Percentiles rank a stretch among this genome's conserved stretches.
phyloP scores from a whole-genome alignment of 2,329 filamentous ascomycete genomes.

The Colletotrichum sp. region DNA sequence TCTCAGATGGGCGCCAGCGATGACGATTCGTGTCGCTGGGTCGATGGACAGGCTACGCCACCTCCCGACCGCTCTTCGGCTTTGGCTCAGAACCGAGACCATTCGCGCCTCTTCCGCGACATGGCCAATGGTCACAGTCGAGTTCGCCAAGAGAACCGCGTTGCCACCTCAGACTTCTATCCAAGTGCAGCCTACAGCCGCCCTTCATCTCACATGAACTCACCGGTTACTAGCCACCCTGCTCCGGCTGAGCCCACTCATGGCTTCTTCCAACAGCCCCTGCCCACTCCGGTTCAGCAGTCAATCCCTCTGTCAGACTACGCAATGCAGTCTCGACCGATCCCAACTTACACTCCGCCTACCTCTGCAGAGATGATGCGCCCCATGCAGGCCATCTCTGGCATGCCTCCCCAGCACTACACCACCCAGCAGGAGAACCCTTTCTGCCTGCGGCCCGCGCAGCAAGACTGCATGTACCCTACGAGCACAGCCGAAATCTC shows the following conservation, averaged over 20 bases:
- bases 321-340: constrained; percentile 7
- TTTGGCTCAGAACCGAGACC: constrained; percentile 16
- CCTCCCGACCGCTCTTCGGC: constrained; percentile 10
- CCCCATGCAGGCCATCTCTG: constrained; percentile 7
- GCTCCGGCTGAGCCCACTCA: neutral
- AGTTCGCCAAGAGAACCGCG: neutral
- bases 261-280: constrained; percentile 8
- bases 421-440: constrained; percentile 10
- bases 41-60: constrained; percentile 11
- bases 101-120: constrained; percentile 14
- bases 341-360: constrained; percentile 7
- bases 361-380: constrained; percentile 17
- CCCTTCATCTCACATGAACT: constrained; percentile 7
- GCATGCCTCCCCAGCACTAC: constrained; percentile 10
- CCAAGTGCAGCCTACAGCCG: constrained; percentile 10
- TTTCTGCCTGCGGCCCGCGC: constrained; percentile 9
- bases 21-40: constrained; percentile 18
- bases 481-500: constrained; percentile 3
- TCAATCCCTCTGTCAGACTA: constrained; percentile 5
- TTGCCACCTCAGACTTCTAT: constrained; percentile 5
- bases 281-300: constrained; percentile 1
- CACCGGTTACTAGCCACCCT: constrained; percentile 6
- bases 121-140: neutral
- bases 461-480: constrained; percentile 2
- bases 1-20: constrained; percentile 2